Base-by-base conservation (phyloP, 345 rosid genomes). In the Eucalyptus sp. region DNA sequence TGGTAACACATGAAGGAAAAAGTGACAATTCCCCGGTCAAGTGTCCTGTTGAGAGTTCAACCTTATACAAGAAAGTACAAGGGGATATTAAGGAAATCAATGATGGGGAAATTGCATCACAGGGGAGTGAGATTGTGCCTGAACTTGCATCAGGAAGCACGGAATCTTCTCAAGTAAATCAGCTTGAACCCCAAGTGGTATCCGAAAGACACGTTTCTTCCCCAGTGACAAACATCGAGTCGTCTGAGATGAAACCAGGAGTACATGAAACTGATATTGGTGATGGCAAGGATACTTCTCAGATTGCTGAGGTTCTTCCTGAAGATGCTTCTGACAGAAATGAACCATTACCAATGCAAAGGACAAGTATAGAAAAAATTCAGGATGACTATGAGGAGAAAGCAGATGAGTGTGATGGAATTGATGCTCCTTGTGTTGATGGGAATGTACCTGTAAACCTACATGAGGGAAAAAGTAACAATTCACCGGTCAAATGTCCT, bases 51-150 rank as follows among this genome's bases (percentile, higher is more conserved):
- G 87, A 60, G 46, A 71, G 50, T 50, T 89, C 76, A 64, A 20
- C 76, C 33, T 64, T 33, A 15, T 14, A n/a, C 20, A 8, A n/a
- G 41, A 64, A 64, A 14, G 37, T 64, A 64, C 76, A 50, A 58
- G 88, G 48, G 29, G 33, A 48, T 60, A 37, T 54, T 50, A 24
- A n/a, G 79, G 86, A 89, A 79, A 83, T 48, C 41, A 87, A 54
- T 62, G 88, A 85, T 20, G 33, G 86, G 66, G 50, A 84, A 13
- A 87, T 87, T 88, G 62, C 49, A 27, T 83, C 88, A 80, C 86
- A 86, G 84, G 91, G 48, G 68, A 90, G 89, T 90, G 93, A 17
- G 50, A 20, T 43, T 79, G 88, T 87, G 54, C 58, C 88, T 60
- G 90, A 87, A 90, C 86, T 83, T 86, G 31, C 71, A 29, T 86